Percentiles rank a stretch among this genome's conserved stretches.
phyloP scores from a whole-genome alignment of 345 rosid genomes.

The Clausena lansium region DNA sequence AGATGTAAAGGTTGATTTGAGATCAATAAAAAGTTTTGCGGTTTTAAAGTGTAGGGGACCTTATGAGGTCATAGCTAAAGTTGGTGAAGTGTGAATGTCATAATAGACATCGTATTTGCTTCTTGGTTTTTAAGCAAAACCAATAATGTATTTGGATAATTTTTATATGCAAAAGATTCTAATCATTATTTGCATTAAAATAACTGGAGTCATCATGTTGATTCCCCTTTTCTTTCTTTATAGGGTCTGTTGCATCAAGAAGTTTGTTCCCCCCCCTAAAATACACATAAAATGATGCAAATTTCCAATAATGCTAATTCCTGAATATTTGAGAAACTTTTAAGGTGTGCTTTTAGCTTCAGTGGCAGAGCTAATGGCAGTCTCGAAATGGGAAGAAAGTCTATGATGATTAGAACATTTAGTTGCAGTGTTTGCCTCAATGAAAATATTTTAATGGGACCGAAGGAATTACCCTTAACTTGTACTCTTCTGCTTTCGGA shows the following conservation, averaged over 20 bases:
- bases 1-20: conserved; percentile 16
- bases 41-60: conserved; percentile 4
- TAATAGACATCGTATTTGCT: conserved; percentile 14
- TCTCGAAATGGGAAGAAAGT: neutral
- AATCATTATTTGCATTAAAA: neutral
- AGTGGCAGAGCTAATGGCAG: conserved; percentile 3
- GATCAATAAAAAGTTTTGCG: conserved; percentile 10
- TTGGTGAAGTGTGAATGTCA: conserved; percentile 75
- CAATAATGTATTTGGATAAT: neutral
- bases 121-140: conserved; percentile 40
- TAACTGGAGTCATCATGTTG: neutral
- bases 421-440: conserved; percentile 47
- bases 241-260: neutral
- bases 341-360: neutral
- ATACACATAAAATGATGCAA: no score
- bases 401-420: neutral
- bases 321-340: neutral
- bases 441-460: conserved; percentile 25
- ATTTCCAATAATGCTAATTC: neutral
- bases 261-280: neutral
- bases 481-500: conserved; percentile 51
- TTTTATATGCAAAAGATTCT: neutral
- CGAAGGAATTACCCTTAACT: conserved; percentile 53
- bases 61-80: conserved; percentile 24
- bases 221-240: neutral